These are phyloP conservation scores for Microascus cirrosus DNA, from an alignment of 2,329 filamentous ascomycete species.

Conservation along the genomic window DNA sequence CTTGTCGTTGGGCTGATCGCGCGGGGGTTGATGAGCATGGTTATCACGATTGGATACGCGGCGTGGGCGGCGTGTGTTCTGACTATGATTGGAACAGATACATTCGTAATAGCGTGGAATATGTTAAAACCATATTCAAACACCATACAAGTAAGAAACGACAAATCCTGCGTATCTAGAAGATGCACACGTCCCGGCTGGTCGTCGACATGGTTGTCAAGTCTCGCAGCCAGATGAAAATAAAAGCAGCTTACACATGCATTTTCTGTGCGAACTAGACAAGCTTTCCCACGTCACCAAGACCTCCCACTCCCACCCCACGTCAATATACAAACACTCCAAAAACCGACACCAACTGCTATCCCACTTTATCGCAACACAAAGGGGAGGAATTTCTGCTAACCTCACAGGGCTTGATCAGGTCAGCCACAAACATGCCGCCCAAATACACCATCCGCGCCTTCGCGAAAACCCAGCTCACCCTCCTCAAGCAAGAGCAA, in stretches of 20 bases:
- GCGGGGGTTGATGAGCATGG: neutral
- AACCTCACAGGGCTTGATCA: too few species aligned
- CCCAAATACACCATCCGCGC: slow-evolving; percentile 48
- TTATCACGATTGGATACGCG: too few species aligned
- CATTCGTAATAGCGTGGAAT: too few species aligned
- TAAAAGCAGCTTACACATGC: neutral
- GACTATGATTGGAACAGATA: neutral
- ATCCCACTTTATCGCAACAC: too few species aligned
- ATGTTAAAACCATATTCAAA: too few species aligned
- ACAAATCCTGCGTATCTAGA: too few species aligned
- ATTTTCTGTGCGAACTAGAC: neutral
- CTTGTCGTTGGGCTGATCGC: neutral
- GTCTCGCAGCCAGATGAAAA: neutral
- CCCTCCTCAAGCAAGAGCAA: slow-evolving; percentile 60
- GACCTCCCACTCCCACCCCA: neutral
- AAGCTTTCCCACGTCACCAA: neutral
- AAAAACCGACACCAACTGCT: neutral
- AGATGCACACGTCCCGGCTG: neutral
- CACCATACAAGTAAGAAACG: too few species aligned
- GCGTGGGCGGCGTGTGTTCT: neutral
- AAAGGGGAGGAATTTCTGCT: too few species aligned
- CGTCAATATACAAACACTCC: neutral
- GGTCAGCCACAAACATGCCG: slow-evolving; percentile 11
- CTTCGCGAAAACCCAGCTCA: slow-evolving; percentile 62
- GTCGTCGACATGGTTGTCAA: neutral